phyloP scores from a whole-genome alignment of 495 filamentous ascomycete genomes.

The Aspergillus bridgeri region DNA sequence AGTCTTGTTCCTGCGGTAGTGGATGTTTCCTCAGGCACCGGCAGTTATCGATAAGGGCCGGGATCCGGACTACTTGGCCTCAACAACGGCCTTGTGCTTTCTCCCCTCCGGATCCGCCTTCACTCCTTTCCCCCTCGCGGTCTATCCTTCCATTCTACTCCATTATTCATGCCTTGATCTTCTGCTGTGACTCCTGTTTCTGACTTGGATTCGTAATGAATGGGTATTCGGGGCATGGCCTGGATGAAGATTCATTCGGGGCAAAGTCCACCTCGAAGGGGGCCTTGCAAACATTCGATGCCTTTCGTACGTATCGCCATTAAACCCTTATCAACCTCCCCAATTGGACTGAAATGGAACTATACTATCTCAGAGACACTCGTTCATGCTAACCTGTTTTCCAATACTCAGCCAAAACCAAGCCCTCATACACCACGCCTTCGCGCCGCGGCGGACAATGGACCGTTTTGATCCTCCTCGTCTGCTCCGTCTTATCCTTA shows the following conservation, averaged over 20 bases:
- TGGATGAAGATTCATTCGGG: slow-evolving; percentile 77
- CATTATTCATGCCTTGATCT: slow-evolving; percentile 28
- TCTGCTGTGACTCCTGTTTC: slow-evolving; percentile 1
- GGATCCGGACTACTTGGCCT: slow-evolving; percentile 38
- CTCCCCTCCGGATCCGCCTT: slow-evolving; percentile 13
- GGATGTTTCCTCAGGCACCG: neutral
- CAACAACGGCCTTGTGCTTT: slow-evolving; percentile 26
- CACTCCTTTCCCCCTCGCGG: slow-evolving; percentile 3
- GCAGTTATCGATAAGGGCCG: neutral
- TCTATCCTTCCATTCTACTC: slow-evolving; percentile 2
- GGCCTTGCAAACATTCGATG: slow-evolving; percentile 83
- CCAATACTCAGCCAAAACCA: slow-evolving; percentile 74
- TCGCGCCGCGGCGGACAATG: slow-evolving; percentile 85
- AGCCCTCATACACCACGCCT: slow-evolving; percentile 82
- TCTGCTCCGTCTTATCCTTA: slow-evolving; percentile 69
- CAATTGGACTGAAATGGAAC: neutral
- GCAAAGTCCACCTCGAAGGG: slow-evolving; percentile 59
- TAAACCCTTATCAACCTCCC: neutral
- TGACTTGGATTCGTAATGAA: slow-evolving; percentile 51
- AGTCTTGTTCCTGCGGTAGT: no score
- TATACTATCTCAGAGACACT: slow-evolving; percentile 8
- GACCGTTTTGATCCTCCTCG: slow-evolving; percentile 75
- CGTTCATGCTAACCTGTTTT: slow-evolving; percentile 3
- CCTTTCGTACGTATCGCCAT: slow-evolving; percentile 70
- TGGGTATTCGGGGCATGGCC: slow-evolving; percentile 64